Percentiles rank a stretch among this genome's conserved stretches.
Evolutionary conservation across 192 early-diverging fungal genomes (phyloP).

Genomic region (Rhizophagus clarus): DNA sequence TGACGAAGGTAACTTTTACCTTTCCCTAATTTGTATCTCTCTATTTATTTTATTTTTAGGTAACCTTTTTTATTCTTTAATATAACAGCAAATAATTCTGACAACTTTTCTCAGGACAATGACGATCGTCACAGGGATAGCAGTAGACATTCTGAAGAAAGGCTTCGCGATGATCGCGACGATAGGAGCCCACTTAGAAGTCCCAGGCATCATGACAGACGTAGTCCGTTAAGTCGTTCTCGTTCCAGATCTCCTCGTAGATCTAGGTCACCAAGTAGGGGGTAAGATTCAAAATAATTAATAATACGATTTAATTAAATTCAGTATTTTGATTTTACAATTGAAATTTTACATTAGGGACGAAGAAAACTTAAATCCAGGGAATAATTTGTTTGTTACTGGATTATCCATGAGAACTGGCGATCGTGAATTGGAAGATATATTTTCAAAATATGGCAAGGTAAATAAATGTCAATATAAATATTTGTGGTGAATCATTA

Average conservation of each 20-base stretch:
- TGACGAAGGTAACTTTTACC: constrained; percentile 14
- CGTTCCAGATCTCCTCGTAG: constrained; percentile 9
- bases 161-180: constrained; percentile 27
- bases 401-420: constrained; percentile 62
- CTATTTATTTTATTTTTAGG: not conserved
- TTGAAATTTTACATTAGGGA: constrained; percentile 12
- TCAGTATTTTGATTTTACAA: not conserved
- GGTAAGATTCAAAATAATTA: not conserved
- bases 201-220: not conserved
- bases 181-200: not conserved
- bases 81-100: constrained; percentile 30
- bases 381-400: constrained; percentile 77
- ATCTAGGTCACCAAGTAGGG: constrained; percentile 3
- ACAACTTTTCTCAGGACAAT: constrained; percentile 20
- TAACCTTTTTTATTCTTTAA: not conserved
- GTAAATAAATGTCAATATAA: constrained; percentile 39
- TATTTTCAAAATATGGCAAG: constrained; percentile 75
- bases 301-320: not conserved
- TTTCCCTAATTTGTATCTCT: not conserved
- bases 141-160: constrained; percentile 5
- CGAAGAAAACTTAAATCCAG: constrained; percentile 56
- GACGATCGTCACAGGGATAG: constrained; percentile 25
- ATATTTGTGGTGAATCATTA: no score
- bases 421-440: constrained; percentile 65
- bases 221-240: not conserved